phyloP scores from a whole-genome alignment of 352 stramenopile genomes.

The Phytophthora boehmeriae region DNA sequence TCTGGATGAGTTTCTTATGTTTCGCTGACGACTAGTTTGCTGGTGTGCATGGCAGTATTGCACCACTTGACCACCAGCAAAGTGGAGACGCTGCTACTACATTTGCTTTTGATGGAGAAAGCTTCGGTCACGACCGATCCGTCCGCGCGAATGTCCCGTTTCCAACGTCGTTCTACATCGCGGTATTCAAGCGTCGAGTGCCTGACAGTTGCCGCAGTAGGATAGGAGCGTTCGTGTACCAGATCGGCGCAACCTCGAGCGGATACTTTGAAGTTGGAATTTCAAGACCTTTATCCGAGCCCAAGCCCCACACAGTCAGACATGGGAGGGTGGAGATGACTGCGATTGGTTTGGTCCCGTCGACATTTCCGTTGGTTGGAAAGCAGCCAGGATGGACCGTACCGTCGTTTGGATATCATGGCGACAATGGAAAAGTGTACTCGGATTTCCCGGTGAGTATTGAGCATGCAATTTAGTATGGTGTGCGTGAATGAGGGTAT shows the following conservation, averaged over 20 bases:
- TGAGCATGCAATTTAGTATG: no score
- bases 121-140: constrained; percentile 63
- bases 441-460: constrained; percentile 45
- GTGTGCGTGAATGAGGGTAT: no score
- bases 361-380: constrained; percentile 56
- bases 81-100: constrained; percentile 13
- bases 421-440: constrained; percentile 77
- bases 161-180: constrained; percentile 53
- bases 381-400: constrained; percentile 73
- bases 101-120: constrained; percentile 53
- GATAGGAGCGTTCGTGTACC: constrained; percentile 32
- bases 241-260: constrained; percentile 57
- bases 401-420: constrained; percentile 79
- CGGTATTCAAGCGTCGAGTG: constrained; percentile 46
- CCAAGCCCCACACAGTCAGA: constrained; percentile 10
- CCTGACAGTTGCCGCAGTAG: constrained; percentile 7
- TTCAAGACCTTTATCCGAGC: constrained; percentile 19
- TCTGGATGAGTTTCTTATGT: not conserved
- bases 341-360: constrained; percentile 60
- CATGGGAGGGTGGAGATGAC: constrained; percentile 49
- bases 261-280: constrained; percentile 85
- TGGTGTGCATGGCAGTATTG: constrained; percentile 12
- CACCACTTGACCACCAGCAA: constrained; percentile 13
- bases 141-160: constrained; percentile 78
- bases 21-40: not conserved